phyloP scores from a whole-genome alignment of 164 flowering plant genomes.

The Tetrastigma voinierianum region DNA sequence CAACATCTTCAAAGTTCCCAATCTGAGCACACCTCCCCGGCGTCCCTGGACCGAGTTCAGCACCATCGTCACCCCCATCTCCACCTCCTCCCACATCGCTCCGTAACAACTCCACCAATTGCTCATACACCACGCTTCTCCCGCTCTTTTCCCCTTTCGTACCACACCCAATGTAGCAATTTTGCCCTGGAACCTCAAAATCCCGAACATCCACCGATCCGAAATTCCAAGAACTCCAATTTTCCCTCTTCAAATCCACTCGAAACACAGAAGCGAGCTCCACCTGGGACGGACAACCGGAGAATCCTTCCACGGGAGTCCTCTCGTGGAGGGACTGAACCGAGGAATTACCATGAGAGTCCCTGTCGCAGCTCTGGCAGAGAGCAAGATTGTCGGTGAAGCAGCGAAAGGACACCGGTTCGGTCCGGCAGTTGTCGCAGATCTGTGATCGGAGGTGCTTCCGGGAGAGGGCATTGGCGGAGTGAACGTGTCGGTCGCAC shows the following conservation, averaged over 20 bases:
- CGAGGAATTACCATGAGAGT: slow-evolving; percentile 12
- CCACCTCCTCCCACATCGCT: slow-evolving; percentile 9
- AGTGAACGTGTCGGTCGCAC: slow-evolving; percentile 18
- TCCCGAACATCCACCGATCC: slow-evolving; percentile 1
- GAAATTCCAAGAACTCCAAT: not conserved
- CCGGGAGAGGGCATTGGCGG: slow-evolving; percentile 14
- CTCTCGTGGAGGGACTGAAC: too few species aligned
- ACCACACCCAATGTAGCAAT: not conserved
- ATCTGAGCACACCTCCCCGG: not conserved
- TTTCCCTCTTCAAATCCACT: slow-evolving; percentile 2
- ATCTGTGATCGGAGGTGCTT: slow-evolving; percentile 21
- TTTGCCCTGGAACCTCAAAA: slow-evolving; percentile 3
- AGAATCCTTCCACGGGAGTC: not conserved
- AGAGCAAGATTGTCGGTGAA: slow-evolving; percentile 1
- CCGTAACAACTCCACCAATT: slow-evolving; percentile 10
- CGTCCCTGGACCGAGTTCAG: slow-evolving; percentile 6
- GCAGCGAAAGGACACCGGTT: slow-evolving; percentile 2
- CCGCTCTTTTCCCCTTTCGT: not conserved
- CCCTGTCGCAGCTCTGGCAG: slow-evolving; percentile 27
- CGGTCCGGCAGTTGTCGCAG: slow-evolving; percentile 17
- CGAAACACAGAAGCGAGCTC: slow-evolving; percentile 15
- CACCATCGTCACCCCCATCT: slow-evolving; percentile 3
- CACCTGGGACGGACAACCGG: not conserved
- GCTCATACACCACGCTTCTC: slow-evolving; percentile 3
- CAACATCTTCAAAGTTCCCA: slow-evolving; percentile 1